Conservation (phyloP, 2,329 filamentous ascomycete genomes). For the Trichophyton verrucosum region DNA sequence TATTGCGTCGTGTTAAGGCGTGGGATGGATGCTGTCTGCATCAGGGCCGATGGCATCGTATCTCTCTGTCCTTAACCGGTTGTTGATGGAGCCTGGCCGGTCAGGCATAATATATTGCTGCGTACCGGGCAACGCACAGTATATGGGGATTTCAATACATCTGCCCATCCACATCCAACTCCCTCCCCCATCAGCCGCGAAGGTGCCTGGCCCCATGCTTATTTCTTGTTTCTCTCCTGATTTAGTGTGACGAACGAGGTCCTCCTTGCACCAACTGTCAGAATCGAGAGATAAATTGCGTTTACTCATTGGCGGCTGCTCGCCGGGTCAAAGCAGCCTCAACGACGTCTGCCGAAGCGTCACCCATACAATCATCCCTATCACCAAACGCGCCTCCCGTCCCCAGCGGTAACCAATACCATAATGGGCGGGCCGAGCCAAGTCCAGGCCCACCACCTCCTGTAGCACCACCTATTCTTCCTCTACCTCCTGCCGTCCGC, state of each 20-base stretch:
- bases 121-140: background rate
- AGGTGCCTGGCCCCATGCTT: background rate
- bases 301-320: slow-evolving; percentile 11
- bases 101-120: background rate
- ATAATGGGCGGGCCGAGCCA: background rate
- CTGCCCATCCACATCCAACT: background rate
- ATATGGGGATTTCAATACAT: background rate
- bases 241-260: slow-evolving; percentile 29
- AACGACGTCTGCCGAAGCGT: background rate
- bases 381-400: slow-evolving; percentile 6
- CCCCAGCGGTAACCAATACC: slow-evolving; percentile 8
- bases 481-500: background rate
- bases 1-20: background rate
- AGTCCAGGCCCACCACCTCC: background rate
- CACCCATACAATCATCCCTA: background rate
- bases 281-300: slow-evolving; percentile 25
- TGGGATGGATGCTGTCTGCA: background rate
- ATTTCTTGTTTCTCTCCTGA: background rate
- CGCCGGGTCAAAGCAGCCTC: background rate
- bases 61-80: background rate
- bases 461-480: slow-evolving; percentile 6
- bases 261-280: slow-evolving; percentile 30
- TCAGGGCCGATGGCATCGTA: background rate
- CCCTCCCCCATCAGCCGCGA: background rate
- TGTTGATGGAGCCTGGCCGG: background rate